These are phyloP conservation scores for Fomitopsis serialis DNA, from an alignment of 768 basidiomycete species.

Conservation along the genomic window DNA sequence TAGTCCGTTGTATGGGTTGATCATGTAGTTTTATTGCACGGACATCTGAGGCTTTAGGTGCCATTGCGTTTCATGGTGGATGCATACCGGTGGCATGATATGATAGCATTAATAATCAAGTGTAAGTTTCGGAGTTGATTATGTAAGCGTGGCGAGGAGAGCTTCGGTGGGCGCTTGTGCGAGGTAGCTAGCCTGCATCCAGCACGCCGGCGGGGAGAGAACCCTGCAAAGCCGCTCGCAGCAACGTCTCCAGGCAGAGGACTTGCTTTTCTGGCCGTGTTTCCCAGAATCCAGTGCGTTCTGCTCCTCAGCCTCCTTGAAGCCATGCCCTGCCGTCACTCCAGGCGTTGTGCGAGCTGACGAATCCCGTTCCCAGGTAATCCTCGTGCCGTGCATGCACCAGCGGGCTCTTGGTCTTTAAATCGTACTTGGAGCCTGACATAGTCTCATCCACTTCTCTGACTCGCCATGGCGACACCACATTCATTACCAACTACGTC, in stretches of 20 bases:
- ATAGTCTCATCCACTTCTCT: constrained; percentile 11
- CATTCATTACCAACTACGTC: constrained; percentile 23
- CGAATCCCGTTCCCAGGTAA: not conserved
- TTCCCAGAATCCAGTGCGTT: not conserved
- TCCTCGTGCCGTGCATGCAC: not conserved
- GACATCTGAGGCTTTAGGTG: not conserved
- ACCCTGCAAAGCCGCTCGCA: not conserved
- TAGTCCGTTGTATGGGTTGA: too few relatives aligned
- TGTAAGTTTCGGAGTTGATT: too few relatives aligned
- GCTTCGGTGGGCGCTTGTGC: not conserved
- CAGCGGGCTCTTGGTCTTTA: constrained; percentile 7
- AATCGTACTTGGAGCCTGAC: not conserved
- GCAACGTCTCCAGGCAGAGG: not conserved
- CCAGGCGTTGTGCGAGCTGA: not conserved
- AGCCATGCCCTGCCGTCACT: not conserved
- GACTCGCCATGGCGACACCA: constrained; percentile 21
- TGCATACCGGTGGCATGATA: not conserved
- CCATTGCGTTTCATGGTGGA: not conserved
- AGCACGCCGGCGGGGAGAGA: not conserved
- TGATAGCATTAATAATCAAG: too few relatives aligned
- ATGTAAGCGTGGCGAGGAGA: not conserved
- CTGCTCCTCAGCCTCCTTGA: not conserved
- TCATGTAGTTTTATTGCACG: not conserved
- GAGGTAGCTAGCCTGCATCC: not conserved
- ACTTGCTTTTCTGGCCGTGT: not conserved